Evolutionary conservation across 495 filamentous ascomycete species (phyloP).

Genomic region (Oleoguttula mirabilis): DNA sequence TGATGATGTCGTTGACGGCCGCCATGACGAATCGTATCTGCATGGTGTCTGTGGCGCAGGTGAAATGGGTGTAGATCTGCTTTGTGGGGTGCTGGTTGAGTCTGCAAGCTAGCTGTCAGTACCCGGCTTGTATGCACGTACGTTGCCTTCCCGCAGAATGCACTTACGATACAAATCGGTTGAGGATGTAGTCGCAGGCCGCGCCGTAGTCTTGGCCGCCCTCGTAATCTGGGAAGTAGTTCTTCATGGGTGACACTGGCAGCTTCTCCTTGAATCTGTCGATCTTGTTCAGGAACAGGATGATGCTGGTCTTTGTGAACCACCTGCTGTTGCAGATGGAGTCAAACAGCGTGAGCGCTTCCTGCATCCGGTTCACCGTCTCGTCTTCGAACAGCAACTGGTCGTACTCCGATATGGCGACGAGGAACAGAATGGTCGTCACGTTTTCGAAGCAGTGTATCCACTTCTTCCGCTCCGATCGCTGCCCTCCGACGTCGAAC

Average conservation of each 20-base stretch:
- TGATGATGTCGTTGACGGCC: conserved; percentile 99
- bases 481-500: conserved; percentile 98
- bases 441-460: conserved; percentile 99
- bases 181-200: conserved; percentile 93
- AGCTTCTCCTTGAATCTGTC: conserved; percentile 99
- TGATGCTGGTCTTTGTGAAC: conserved; percentile 99
- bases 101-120: conserved; percentile 13
- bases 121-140: conserved; percentile 6
- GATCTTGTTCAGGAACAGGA: conserved; percentile 99
- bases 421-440: conserved; percentile 94
- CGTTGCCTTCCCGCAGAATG: neutral
- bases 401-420: conserved; percentile 98
- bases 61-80: conserved; percentile 99
- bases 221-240: conserved; percentile 99
- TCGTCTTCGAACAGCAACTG: conserved; percentile 94
- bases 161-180: conserved; percentile 70
- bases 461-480: conserved; percentile 99
- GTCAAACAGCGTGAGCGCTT: conserved; percentile 94
- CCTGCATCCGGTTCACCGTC: conserved; percentile 97
- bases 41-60: conserved; percentile 87
- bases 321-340: conserved; percentile 98
- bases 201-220: conserved; percentile 82
- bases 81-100: conserved; percentile 98
- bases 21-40: conserved; percentile 99
- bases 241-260: conserved; percentile 98